Evolutionary conservation across 1,284 basidiomycete genomes (phyloP).

Genomic region (Moniliophthora roreri): DNA sequence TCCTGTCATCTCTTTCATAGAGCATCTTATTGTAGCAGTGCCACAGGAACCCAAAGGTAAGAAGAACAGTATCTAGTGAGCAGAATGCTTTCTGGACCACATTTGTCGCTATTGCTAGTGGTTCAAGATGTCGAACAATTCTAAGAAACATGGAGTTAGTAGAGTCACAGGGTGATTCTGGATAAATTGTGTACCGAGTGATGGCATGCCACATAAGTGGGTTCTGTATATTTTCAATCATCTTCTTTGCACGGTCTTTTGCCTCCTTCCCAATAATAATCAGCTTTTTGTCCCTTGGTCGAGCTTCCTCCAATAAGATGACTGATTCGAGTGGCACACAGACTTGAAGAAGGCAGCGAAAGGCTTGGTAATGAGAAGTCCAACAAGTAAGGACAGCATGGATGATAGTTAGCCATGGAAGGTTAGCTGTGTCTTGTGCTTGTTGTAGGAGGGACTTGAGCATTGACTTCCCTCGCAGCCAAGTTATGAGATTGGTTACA

Average conservation of each 20-base stretch:
- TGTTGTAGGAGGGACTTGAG: slow-evolving; percentile 21
- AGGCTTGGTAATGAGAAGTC: slow-evolving; percentile 32
- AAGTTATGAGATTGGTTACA: slow-evolving; percentile 27
- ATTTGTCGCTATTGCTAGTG: slow-evolving; percentile 39
- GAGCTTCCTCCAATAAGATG: slow-evolving; percentile 15
- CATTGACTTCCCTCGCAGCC: slow-evolving; percentile 25
- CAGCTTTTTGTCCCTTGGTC: slow-evolving; percentile 15
- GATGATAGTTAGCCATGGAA: slow-evolving; percentile 15
- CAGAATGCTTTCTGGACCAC: slow-evolving; percentile 32
- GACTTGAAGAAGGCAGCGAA: slow-evolving; percentile 24
- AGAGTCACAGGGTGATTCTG: not conserved
- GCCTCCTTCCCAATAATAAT: slow-evolving; percentile 18
- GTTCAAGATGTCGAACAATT: slow-evolving; percentile 32
- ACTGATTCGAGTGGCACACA: slow-evolving; percentile 15
- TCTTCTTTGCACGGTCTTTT: slow-evolving; percentile 24
- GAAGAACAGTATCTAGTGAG: slow-evolving; percentile 35
- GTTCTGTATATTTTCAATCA: slow-evolving; percentile 25
- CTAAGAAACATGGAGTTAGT: slow-evolving; percentile 17
- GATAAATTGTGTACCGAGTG: slow-evolving; percentile 18
- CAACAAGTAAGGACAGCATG: slow-evolving; percentile 29
- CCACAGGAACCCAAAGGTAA: slow-evolving; percentile 33
- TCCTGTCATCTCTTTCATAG: not conserved
- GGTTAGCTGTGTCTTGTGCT: slow-evolving; percentile 7
- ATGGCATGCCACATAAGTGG: slow-evolving; percentile 27
- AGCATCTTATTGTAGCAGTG: slow-evolving; percentile 14